Percentiles rank a stretch among this genome's conserved stretches.
These are phyloP conservation scores for Suillus occidentalis DNA, from an alignment of 768 basidiomycete species.

Conservation along the genomic window DNA sequence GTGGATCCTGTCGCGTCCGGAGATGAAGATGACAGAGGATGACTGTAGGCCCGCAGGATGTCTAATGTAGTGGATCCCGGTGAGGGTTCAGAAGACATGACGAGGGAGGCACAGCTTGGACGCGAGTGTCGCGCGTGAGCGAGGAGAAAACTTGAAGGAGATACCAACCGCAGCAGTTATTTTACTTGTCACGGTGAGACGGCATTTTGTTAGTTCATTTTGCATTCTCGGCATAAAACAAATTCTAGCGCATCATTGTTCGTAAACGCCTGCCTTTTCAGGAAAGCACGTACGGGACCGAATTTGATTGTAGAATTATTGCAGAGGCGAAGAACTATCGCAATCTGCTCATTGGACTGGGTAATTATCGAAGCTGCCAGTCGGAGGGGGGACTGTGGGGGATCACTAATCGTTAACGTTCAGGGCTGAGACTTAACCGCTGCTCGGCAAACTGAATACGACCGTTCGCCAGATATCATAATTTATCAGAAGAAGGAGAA, in stretches of 20 bases:
- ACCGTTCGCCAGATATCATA: too few relatives aligned
- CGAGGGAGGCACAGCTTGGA: neutral
- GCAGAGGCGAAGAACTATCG: neutral
- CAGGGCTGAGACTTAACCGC: neutral
- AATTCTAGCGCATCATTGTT: slow-evolving; percentile 23
- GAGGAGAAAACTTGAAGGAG: slow-evolving; percentile 8
- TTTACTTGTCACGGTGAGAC: neutral
- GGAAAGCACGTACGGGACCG: slow-evolving; percentile 11
- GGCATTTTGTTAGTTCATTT: neutral
- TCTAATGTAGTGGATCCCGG: slow-evolving; percentile 31
- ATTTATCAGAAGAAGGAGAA: too few relatives aligned
- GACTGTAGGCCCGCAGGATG: slow-evolving; percentile 26
- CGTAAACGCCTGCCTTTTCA: slow-evolving; percentile 33
- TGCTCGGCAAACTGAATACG: neutral
- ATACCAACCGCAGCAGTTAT: neutral
- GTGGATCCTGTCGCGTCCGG: neutral
- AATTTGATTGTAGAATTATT: neutral
- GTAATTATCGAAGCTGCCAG: neutral
- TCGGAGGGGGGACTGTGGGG: neutral
- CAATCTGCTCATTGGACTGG: neutral
- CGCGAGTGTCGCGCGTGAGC: slow-evolving; percentile 9
- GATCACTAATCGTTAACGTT: neutral
- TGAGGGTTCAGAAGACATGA: slow-evolving; percentile 17
- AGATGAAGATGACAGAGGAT: slow-evolving; percentile 7
- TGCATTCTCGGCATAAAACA: slow-evolving; percentile 16